Conservation (phyloP, 345 rosid genomes). For the Melaleuca quinquenervia region DNA sequence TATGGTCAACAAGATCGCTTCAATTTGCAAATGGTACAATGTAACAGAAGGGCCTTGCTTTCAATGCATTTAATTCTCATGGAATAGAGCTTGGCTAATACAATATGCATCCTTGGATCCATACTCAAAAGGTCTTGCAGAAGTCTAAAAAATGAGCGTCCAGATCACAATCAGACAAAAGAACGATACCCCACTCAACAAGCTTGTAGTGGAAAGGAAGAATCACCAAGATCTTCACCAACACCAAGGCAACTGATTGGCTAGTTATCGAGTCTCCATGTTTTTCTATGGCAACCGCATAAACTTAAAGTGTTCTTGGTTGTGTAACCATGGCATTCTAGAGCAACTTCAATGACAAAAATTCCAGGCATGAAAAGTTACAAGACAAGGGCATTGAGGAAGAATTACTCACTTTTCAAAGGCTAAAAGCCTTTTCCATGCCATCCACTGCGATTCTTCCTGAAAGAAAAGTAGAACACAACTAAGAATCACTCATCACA, state of each 20-base stretch:
- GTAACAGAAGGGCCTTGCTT: background rate
- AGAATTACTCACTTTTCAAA: conserved; percentile 66
- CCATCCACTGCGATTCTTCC: conserved; percentile 94
- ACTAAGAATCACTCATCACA: background rate
- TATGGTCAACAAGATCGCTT: background rate
- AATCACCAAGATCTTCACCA: background rate
- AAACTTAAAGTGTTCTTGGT: background rate
- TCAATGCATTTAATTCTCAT: background rate
- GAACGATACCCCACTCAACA: background rate
- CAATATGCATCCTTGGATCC: background rate
- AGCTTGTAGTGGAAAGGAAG: background rate
- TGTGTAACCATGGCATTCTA: background rate
- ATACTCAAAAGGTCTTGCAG: background rate
- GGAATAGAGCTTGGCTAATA: background rate
- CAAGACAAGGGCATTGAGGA: background rate
- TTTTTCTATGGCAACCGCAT: background rate
- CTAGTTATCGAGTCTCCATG: background rate
- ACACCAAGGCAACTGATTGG: background rate
- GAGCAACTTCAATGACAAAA: background rate
- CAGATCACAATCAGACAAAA: background rate
- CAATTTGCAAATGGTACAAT: background rate
- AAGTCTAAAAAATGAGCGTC: background rate
- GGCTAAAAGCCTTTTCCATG: conserved; percentile 79
- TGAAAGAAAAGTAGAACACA: conserved; percentile 11
- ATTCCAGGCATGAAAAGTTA: background rate